Base-by-base conservation (phyloP, 139 green algal genomes). In the Chlamydomonas sp. region DNA sequence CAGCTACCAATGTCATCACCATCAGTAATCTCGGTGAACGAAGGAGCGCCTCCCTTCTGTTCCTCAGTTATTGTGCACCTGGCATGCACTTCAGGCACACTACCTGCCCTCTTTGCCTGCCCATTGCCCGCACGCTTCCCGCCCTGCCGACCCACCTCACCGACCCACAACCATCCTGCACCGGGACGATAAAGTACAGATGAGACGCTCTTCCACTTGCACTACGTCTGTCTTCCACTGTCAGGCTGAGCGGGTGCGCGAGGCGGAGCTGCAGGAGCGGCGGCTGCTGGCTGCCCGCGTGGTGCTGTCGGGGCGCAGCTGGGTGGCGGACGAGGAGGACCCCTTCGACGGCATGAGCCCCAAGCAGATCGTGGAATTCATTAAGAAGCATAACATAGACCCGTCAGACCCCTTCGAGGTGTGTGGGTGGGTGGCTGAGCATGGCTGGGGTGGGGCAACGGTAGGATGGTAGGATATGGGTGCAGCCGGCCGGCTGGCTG, bases 381-480 rank as follows among this genome's bases (percentile, higher is more conserved):
- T 94, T 63, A 66, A 91, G 3, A 83, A 78, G 17, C 84, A 89
- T 3, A 79, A 71, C 61, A 89, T 91, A 49, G 87, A 89, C 84
- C 84, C 90, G 12, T 81, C 74, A 0, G 96, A 98, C 86, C 95
- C 95, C 0, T 96, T 96, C 79, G 96, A 98, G 88, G 94, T 95
- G 87, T 59, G 84, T 3, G 3, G 0, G 59, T 4, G 18, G 5
- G 68, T 16, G 18, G 59, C 1, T 6, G 58, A 4, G 71, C 16
- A 6, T 6, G 58, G 4, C 0, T 15, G 4, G 2, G 6, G 10
- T 14, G 14, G 66, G 61, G 60, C 15, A 60, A 66, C 59, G 67
- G 2, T 79, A 61, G 73, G 73, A 4, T 78, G 68, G 15, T 12
- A 74, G 68, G 15, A 31, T 12, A n/a, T 12, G 68, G 68, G 68